Base-by-base conservation (phyloP, 208 protist genomes). In the Crithidia bombi region DNA sequence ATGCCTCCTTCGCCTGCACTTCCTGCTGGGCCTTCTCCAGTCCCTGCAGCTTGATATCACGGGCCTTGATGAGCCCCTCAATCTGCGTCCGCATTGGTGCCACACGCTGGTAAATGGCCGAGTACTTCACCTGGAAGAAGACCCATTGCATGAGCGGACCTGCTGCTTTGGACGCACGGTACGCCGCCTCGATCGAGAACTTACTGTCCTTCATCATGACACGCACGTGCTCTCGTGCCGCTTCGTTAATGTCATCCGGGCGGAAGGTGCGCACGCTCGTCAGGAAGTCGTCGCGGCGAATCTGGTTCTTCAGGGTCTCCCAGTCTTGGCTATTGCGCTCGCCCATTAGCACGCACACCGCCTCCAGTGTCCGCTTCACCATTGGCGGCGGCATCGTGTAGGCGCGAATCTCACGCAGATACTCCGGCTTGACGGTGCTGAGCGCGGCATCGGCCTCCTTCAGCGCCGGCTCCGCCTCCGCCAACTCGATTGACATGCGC, bases 91-190 rank as follows among this genome's bases (percentile, higher is more conserved):
- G 85, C 32, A 99, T 85, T 39, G 98, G 99, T 56, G 86, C 88
- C 17, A 99, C 90, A 19, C 85, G 68, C 65, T 94, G 77, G 50
- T 96, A 86, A 58, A 99, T 98, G 38, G 85, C 80, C n/a, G 93
- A 89, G 77, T 97, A 99, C 59, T 96, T 86, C 23, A 99, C 59
- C 74, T 99, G 96, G 11, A 98, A 97, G 47, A 82, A 63, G 17
- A 99, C 89, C 98, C 98, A 99, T 77, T 98, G 93, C 33, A 98
- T 85, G 17, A 99, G 85, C 39, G 98, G 98, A 9, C 98, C 98
- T 39, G 98, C 98, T 15, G 97, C 98, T 78, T 97, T 96, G 7
- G 89, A 98, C n/a, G 98, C 98, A 32, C 89, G 83, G 50, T 98
- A 92, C 14, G 98, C 97, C 5, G 75, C 92, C 69, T 98, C 97